Base-by-base conservation (phyloP, 768 basidiomycete genomes). In the Mycena olivaceomarginata region DNA sequence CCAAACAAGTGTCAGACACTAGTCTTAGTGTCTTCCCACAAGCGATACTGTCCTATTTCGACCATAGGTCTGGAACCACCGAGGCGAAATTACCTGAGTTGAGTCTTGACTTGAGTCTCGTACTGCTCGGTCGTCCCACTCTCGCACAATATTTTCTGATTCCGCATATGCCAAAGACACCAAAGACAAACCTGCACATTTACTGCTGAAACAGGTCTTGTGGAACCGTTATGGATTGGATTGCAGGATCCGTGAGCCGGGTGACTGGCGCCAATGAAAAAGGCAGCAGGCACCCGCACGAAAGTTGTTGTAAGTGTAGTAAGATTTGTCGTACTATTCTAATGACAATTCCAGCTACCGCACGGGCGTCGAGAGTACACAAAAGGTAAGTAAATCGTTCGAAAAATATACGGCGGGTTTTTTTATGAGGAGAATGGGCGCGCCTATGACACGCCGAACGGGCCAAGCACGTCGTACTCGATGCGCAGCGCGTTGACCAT, bases 301-400 rank as follows among this genome's bases (percentile, higher is more conserved):
- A 31, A 31, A 66, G 65, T 66, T 66, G 64, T 66, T 66, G 65
- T 48, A 66, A 66, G 65, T 66, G 45, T 66, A 66, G 65, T 66
- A 46, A 66, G 65, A 67, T 67, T 67, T 67, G 48, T 67, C 46
- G 31, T 67, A 67, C 66, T 67, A 56, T 56, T 39, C 51, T 67
- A 67, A 67, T 15, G 51, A 56, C 67, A 67, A 37, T 67, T 56
- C 67, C 51, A 56, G 67, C 67, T 56, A 67, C 67, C 31, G 67
- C 66, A 51, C 66, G 31, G 31, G 31, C 31, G 31, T 31, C 31
- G 31, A 31, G 66, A 51, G 31, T 53, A 67, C 48, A 51, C 48
- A 67, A 67, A 53, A 67, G 51, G 48, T 56, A 67, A 67, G 20
- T 41, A 67, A 56, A 67, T 56, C 37, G 67, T 67, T 66, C 64